Evolutionary conservation across 306 rosid species (phyloP), one percentile per base, ranked within the genome.

Genomic region (Glycine tomentella): DNA sequence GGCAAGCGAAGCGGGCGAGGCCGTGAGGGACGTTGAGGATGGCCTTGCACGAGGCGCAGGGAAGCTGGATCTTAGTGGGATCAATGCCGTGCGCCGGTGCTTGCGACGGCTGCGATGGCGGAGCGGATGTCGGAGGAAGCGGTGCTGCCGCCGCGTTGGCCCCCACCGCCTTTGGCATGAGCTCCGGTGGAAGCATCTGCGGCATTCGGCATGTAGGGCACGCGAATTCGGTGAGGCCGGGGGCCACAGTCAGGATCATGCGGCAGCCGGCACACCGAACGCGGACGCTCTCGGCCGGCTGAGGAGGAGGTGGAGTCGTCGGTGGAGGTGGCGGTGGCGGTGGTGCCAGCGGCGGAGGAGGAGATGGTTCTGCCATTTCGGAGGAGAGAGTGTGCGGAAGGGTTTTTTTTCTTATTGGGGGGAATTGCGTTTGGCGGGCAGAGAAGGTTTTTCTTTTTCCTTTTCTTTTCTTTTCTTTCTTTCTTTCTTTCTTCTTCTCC

Each of bases 151-250:
- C 33, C 7, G 87, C 62, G 2, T 58, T 85, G 84, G 80, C 86
- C 76, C 86, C 85, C 88, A 80, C 86, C 76, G 87, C 85, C 88
- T 90, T 82, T 56, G 81, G 78, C 92, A 96, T 87, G 69, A 96
- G 99, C 87, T 96, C 98, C 44, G 98, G 99, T 11, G 99, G 99
- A 49, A 96, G 90, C 97, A 89, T 93, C 90, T 96, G 99, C 52
- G 96, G 90, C 94, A 96, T 90, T 81, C 92, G 81, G 74, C 98
- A 94, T 9, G 89, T 84, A 17, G 93, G 90, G 86, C 99, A 96
- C 10, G 87, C 88, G 87, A 96, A 96, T 77, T 93, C 98, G 16
- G 90, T 89, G 17, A 91, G 86, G 1, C 97, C 99, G 0, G 94
- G 86, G 4, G 91, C 90, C 2, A 96, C 90, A 9, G 94, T 81